Percentiles rank a stretch among this genome's conserved stretches.
Evolutionary conservation across 768 basidiomycete species (phyloP).

Genomic region (Tylopilus subfusipes): DNA sequence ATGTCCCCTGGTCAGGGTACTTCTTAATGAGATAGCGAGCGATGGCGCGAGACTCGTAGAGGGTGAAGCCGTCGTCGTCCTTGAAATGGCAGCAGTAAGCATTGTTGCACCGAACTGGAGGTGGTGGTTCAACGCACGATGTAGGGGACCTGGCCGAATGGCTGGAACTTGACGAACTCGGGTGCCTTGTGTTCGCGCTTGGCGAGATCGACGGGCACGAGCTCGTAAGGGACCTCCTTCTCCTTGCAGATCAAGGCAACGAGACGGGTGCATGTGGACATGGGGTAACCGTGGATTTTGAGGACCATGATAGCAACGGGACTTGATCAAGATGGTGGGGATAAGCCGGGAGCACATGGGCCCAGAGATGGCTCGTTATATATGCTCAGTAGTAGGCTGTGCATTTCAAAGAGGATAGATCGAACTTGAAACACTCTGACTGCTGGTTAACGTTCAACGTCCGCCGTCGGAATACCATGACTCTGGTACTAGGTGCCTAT

Average conservation of each 20-base stretch:
- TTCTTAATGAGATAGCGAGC: constrained; percentile 55
- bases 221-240: constrained; percentile 53
- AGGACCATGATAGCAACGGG: constrained; percentile 32
- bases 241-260: constrained; percentile 53
- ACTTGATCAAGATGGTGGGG: neutral
- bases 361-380: neutral
- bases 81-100: constrained; percentile 9
- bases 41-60: constrained; percentile 65
- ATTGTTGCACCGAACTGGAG: neutral
- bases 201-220: constrained; percentile 41
- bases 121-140: constrained; percentile 28
- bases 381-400: too few relatives aligned
- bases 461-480: too few relatives aligned
- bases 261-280: constrained; percentile 48
- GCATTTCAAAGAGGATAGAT: too few relatives aligned
- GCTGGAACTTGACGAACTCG: constrained; percentile 47
- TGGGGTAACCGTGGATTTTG: constrained; percentile 32
- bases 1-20: constrained; percentile 50
- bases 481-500: too few relatives aligned
- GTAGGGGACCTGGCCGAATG: constrained; percentile 53
- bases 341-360: neutral
- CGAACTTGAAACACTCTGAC: too few relatives aligned
- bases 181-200: constrained; percentile 46
- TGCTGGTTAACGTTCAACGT: too few relatives aligned
- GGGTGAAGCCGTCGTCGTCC: constrained; percentile 60